Base-by-base conservation (phyloP, 1,284 basidiomycete species). In the Ustilago vetiveriae region DNA sequence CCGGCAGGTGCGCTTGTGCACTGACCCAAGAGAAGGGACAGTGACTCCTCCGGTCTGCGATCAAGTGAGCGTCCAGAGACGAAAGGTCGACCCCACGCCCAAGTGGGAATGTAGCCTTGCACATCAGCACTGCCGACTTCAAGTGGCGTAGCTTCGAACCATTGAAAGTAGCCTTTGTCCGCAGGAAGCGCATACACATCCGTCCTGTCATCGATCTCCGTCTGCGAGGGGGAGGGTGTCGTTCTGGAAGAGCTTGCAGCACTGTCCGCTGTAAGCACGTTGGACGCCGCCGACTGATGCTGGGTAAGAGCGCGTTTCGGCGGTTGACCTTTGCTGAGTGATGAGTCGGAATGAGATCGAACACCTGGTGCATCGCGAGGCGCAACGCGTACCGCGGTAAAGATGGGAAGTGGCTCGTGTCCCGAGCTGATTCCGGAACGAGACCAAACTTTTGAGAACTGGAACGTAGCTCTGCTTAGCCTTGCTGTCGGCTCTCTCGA, bases 1-100 rank as follows among this genome's bases (percentile, higher is more conserved):
- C 80, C 81, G 0, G 82, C 82, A 8, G 82, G 82, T 1, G 80
- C 81, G 17, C 72, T 72, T 5, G 82, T 82, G 58, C 79, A 80
- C 38, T 82, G 75, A 1, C 82, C 82, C 3, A 82, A 60, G 5
- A 82, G 67, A 9, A 79, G 65, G 6, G 74, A 71, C 1, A 82
- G 76, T 2, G 69, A 75, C 10, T 53, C 53, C 49, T 80, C 78
- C 0, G 76, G 77, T 21, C 57, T 29, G 9, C 73, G 72, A 24
- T 73, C 43, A 19, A 65, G 52, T 23, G 77, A 79, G 7, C 46
- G 44, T 3, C 78, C 79, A 11, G 71, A 73, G 17, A 72, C 59
- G 43, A 80, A 82, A 0, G 72, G 59, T 21, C 82, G 55, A 1
- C 82, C 81, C 56, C 79, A 82, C 0, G 70, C 64, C 81, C 81